Percentiles rank a stretch among this genome's conserved stretches.
These are phyloP conservation scores for Aureobasidium musti DNA, from an alignment of 2,329 filamentous ascomycete genomes.

Conservation along the genomic window DNA sequence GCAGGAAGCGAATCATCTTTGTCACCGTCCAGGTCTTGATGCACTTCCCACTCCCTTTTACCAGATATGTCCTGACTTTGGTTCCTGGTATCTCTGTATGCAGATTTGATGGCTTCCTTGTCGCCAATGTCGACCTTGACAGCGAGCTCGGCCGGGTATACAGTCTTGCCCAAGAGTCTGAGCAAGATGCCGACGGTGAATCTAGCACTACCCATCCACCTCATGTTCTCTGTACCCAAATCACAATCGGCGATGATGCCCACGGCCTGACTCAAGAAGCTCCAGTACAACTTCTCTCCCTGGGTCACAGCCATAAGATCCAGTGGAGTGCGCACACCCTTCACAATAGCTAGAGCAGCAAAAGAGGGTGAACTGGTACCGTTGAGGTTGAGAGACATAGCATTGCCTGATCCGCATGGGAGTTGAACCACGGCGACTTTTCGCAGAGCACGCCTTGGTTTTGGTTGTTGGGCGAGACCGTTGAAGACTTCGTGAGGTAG, in stretches of 20 bases:
- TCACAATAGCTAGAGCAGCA: constrained; percentile 81
- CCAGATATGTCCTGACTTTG: constrained; percentile 35
- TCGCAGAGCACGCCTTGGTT: constrained; percentile 72
- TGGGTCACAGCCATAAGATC: constrained; percentile 90
- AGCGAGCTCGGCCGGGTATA: constrained; percentile 87
- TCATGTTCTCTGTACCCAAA: constrained; percentile 82
- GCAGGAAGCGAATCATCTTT: constrained; percentile 58
- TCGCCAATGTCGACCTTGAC: constrained; percentile 78
- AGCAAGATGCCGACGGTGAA: constrained; percentile 85
- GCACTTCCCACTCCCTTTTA: constrained; percentile 35
- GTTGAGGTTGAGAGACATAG: constrained; percentile 85
- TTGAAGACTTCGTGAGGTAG: constrained; percentile 94
- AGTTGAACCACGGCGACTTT: constrained; percentile 82
- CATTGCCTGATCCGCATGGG: constrained; percentile 92
- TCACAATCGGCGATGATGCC: constrained; percentile 91
- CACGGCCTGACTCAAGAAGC: constrained; percentile 86
- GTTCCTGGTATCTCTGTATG: constrained; percentile 57
- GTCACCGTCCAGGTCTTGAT: constrained; percentile 33
- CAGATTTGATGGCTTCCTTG: constrained; percentile 71
- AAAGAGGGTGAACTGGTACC: constrained; percentile 74
- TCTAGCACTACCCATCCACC: constrained; percentile 86
- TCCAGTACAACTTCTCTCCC: constrained; percentile 70
- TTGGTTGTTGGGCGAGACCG: constrained; percentile 73
- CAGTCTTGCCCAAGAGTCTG: constrained; percentile 70
- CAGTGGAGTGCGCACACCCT: constrained; percentile 79